Evolutionary conservation across 2,329 filamentous ascomycete genomes (phyloP), one percentile per base, ranked within the genome.

Genomic region (Alternaria sp.): DNA sequence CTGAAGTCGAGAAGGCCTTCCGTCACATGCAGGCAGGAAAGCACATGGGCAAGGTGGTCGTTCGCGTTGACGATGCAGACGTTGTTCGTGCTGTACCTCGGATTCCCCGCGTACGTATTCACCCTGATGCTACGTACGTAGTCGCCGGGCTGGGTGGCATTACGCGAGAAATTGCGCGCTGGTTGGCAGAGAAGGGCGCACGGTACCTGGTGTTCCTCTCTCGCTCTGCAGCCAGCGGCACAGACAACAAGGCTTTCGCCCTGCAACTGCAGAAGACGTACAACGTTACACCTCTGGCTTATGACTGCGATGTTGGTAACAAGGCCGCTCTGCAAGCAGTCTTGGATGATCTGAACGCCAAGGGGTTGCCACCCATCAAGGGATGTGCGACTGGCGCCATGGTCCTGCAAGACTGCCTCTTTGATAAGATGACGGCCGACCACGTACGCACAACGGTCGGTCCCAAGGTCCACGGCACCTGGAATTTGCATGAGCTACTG

Each of bases 41-140:
- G 26, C 75, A 79, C 40, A 74, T 72, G 8, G 79, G 80, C 5
- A 81, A 81, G 62, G 62, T 80, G 1, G 73, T 80, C 10, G 63
- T 81, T 11, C 59, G 65, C 11, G 48, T 52, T n/a, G 61, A 60
- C 37, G 56, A 53, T n/a, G 51, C 42, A 11, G 55, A 63, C 78
- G 14, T 56, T 58, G 42, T 44, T 11, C 49, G 44, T 24, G 51
- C 46, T 14, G 33, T 56, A 21, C 55, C 37, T 36, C 54, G 45
- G 14, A 10, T 50, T n/a, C 44, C 49, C 4, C 44, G 46, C 8
- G 28, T 51, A 4, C 29, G 37, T 8, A 55, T 68, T 10, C 42
- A 56, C 11, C 29, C 29, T 23, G 52, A 71, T 14, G 63, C 63
- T 1, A 57, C 70, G 3, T 73, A 71, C 45, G 5, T 73, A 1